A percentile compares a stretch with the other conserved stretches of the same genome.
phyloP scores from a whole-genome alignment of 1,284 basidiomycete genomes.

The Cutaneotrichosporon dermatis region DNA sequence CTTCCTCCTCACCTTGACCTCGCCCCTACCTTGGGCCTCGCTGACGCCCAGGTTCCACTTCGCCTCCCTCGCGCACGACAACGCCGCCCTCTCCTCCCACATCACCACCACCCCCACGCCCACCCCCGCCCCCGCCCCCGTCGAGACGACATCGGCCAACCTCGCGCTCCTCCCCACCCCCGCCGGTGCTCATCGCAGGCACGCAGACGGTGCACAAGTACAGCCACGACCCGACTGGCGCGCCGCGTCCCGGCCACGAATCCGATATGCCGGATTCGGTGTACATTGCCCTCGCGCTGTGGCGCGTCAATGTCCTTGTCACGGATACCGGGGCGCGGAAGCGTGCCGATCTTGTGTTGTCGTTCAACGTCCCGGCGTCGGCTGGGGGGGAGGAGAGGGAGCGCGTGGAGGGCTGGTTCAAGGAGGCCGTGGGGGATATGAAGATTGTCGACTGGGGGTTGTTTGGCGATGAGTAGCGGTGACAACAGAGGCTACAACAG shows the following conservation, averaged over 20 bases:
- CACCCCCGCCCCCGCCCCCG: conserved; percentile 14
- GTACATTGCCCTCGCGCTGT: conserved; percentile 70
- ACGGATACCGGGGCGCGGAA: conserved; percentile 51
- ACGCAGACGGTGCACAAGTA: conserved; percentile 72
- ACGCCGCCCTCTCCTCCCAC: conserved; percentile 59
- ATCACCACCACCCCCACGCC: conserved; percentile 46
- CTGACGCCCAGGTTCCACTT: conserved; percentile 73
- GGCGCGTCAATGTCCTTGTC: conserved; percentile 50
- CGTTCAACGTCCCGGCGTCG: conserved; percentile 62
- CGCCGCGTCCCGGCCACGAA: conserved; percentile 45
- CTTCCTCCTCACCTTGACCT: background rate
- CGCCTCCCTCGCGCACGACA: conserved; percentile 85
- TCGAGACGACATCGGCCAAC: conserved; percentile 11
- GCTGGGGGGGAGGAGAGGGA: conserved; percentile 32
- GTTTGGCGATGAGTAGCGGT: conserved; percentile 53
- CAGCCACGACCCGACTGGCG: conserved; percentile 44
- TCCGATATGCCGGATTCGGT: conserved; percentile 59
- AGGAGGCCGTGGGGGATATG: conserved; percentile 3
- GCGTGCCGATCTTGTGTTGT: conserved; percentile 70
- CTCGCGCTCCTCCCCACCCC: conserved; percentile 54
- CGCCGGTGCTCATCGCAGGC: conserved; percentile 59
- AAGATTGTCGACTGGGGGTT: conserved; percentile 67
- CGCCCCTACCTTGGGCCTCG: background rate
- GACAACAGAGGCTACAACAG: too few species aligned
- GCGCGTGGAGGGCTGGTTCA: conserved; percentile 40